These are phyloP conservation scores for Skeletonema costatum DNA, from an alignment of 108 stramenopile species.

Conservation along the genomic window DNA sequence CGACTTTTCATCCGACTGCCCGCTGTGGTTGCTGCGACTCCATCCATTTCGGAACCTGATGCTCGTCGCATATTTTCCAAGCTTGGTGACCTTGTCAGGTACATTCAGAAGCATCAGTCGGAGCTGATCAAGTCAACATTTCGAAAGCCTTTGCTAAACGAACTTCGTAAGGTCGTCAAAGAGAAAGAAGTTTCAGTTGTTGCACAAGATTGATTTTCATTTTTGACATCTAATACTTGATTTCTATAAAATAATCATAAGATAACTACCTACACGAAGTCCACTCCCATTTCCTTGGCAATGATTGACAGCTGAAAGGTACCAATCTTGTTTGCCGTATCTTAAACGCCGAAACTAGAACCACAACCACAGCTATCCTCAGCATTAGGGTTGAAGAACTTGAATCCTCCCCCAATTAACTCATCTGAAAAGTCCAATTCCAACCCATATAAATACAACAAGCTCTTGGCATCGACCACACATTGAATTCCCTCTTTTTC, in stretches of 20 bases:
- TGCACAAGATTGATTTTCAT: not conserved
- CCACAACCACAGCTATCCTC: constrained; percentile 96
- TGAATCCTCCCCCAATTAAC: constrained; percentile 95
- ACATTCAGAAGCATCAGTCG: constrained; percentile 70
- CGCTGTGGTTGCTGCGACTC: constrained; percentile 37
- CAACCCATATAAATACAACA: constrained; percentile 95
- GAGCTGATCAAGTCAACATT: constrained; percentile 12
- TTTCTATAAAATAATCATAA: no score
- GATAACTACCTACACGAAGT: no score
- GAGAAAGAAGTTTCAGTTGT: not conserved
- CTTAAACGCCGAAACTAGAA: constrained; percentile 92
- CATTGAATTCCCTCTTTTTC: constrained; percentile 73
- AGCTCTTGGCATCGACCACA: constrained; percentile 93
- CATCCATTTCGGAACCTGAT: constrained; percentile 34
- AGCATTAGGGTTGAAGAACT: constrained; percentile 98
- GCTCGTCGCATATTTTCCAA: constrained; percentile 57
- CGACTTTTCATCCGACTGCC: constrained; percentile 66
- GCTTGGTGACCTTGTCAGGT: constrained; percentile 69
- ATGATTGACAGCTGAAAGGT: no score
- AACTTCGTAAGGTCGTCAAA: not conserved
- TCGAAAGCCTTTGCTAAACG: constrained; percentile 10
- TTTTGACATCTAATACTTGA: not conserved
- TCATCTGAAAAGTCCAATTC: constrained; percentile 95
- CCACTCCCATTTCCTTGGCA: no score
- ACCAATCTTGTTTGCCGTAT: no score